Conservation (phyloP, 495 filamentous ascomycete genomes). For the Hypomontagnella submonticulosa region DNA sequence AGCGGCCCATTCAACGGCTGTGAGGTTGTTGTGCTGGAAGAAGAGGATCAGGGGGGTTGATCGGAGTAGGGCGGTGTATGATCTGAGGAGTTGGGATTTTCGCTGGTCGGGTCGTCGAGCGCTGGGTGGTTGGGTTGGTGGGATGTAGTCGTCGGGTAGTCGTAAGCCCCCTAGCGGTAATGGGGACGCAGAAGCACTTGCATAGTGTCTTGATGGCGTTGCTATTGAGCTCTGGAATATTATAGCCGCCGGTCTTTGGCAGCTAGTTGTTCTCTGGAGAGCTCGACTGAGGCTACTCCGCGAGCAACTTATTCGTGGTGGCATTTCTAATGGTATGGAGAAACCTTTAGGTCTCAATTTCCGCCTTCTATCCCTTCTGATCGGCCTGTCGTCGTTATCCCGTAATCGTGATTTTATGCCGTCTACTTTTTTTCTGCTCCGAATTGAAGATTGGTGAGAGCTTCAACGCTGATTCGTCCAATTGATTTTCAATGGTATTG, state of each 20-base stretch:
- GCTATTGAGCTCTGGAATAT: conserved; percentile 32
- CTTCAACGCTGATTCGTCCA: conserved; percentile 32
- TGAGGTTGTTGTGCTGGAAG: conserved; percentile 97
- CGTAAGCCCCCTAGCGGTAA: conserved; percentile 60
- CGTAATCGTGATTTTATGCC: background rate
- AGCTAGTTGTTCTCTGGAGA: conserved; percentile 34
- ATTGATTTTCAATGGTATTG: conserved; percentile 22
- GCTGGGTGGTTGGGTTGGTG: conserved; percentile 85
- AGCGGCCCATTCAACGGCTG: conserved; percentile 84
- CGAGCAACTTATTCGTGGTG: conserved; percentile 43
- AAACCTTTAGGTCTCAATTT: background rate
- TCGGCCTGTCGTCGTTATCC: background rate
- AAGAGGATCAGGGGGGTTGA: conserved; percentile 88
- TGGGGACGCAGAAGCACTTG: conserved; percentile 52
- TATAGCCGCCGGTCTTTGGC: conserved; percentile 25
- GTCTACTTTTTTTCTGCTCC: background rate
- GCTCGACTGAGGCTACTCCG: conserved; percentile 39
- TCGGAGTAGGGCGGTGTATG: conserved; percentile 92
- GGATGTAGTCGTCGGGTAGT: conserved; percentile 66
- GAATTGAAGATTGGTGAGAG: conserved; percentile 33
- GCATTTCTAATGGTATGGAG: conserved; percentile 27
- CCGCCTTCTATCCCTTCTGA: background rate
- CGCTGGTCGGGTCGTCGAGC: conserved; percentile 85
- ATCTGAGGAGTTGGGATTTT: conserved; percentile 92
- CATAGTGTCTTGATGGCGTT: conserved; percentile 49